These are phyloP conservation scores for Annulohypoxylon nitens DNA, from an alignment of 495 filamentous ascomycete genomes.

Conservation along the genomic window DNA sequence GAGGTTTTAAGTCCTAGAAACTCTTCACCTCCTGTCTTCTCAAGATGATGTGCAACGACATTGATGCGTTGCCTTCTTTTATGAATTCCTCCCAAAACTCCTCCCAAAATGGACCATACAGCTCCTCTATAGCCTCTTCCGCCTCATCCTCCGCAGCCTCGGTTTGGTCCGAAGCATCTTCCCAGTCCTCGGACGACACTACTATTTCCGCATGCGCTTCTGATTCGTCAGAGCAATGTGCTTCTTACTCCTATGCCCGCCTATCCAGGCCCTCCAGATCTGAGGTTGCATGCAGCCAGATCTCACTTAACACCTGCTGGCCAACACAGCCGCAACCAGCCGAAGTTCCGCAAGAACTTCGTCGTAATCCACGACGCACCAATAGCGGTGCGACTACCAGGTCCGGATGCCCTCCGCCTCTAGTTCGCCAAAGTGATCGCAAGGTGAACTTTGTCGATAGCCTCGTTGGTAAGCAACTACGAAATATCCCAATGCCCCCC, in stretches of 20 bases:
- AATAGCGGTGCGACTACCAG: constrained; percentile 65
- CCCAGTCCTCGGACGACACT: constrained; percentile 67
- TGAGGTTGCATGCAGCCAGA: constrained; percentile 27
- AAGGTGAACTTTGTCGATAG: constrained; percentile 97
- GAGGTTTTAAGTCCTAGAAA: constrained; percentile 59
- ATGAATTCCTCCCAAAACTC: constrained; percentile 55
- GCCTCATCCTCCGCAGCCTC: constrained; percentile 81
- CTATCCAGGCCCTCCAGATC: constrained; percentile 22
- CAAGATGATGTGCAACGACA: constrained; percentile 67
- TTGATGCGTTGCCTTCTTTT: constrained; percentile 62
- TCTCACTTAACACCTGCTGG: constrained; percentile 39
- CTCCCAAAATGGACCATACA: constrained; percentile 70
- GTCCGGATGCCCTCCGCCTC: constrained; percentile 78
- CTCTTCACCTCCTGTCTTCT: constrained; percentile 46
- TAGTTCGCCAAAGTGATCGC: constrained; percentile 91
- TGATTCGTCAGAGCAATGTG: constrained; percentile 57
- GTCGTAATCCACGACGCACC: constrained; percentile 86
- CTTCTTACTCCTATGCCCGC: constrained; percentile 50
- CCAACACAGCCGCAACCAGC: constrained; percentile 49
- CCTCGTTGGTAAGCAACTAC: constrained; percentile 89
- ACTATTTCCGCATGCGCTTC: constrained; percentile 63
- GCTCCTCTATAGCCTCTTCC: constrained; percentile 75
- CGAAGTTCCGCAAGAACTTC: constrained; percentile 73
- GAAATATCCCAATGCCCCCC: constrained; percentile 37
- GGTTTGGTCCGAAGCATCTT: constrained; percentile 81